Evolutionary conservation across 148 eudicot genomes (phyloP).

Genomic region (Amaranthus palmeri): DNA sequence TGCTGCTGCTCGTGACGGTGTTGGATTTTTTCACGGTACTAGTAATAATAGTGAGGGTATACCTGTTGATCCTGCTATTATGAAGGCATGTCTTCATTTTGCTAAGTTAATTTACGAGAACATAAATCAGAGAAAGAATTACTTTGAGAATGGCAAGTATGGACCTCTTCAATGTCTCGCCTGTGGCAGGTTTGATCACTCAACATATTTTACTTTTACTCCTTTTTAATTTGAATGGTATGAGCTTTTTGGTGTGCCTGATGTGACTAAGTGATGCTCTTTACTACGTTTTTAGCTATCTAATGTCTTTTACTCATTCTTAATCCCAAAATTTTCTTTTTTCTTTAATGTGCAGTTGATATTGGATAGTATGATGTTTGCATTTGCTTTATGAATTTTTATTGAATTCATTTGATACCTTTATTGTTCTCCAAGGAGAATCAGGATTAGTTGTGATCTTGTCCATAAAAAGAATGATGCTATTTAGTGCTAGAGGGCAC

Average conservation of each 20-base stretch:
- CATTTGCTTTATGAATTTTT: too few species aligned
- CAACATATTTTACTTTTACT: neutral
- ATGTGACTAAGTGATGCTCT: neutral
- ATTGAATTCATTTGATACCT: too few species aligned
- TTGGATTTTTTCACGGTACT: neutral
- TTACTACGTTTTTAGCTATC: neutral
- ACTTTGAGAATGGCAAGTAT: conserved; percentile 70
- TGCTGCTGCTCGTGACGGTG: neutral
- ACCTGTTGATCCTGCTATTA: conserved; percentile 64
- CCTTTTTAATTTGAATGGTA: neutral
- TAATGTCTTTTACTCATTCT: too few species aligned
- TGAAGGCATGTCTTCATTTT: conserved; percentile 58
- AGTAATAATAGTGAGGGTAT: conserved; percentile 29
- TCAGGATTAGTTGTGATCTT: too few species aligned
- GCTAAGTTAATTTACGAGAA: conserved; percentile 60
- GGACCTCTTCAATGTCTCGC: conserved; percentile 65
- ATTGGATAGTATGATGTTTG: too few species aligned
- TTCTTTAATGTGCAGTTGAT: too few species aligned
- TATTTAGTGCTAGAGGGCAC: too few species aligned
- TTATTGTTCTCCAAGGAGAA: too few species aligned
- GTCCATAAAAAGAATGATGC: too few species aligned
- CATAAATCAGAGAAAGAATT: conserved; percentile 47
- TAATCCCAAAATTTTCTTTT: too few species aligned
- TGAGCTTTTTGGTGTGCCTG: neutral
- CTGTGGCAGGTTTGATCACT: conserved; percentile 66